phyloP scores from a whole-genome alignment of 768 basidiomycete genomes.

The Pleurotus eryngii region DNA sequence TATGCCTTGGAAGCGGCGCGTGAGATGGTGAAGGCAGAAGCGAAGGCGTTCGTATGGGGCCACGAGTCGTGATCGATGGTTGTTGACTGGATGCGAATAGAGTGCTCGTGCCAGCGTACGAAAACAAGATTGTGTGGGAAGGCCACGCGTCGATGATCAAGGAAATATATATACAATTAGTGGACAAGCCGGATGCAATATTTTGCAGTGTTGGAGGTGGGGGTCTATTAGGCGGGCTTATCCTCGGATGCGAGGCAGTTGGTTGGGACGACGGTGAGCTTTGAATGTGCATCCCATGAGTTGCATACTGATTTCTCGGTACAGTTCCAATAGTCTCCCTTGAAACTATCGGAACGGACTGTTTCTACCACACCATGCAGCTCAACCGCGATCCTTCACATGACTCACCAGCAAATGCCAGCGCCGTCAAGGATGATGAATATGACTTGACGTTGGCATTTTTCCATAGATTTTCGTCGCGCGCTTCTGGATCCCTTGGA shows the following conservation, averaged over 20 bases:
- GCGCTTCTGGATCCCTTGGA: slow-evolving; percentile 66
- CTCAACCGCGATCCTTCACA: slow-evolving; percentile 43
- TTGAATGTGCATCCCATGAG: too few relatives aligned
- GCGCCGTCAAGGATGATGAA: slow-evolving; percentile 34
- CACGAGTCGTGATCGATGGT: background rate
- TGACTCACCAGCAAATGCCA: slow-evolving; percentile 38
- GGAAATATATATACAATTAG: slow-evolving; percentile 58
- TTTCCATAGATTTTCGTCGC: slow-evolving; percentile 55
- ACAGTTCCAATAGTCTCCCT: slow-evolving; percentile 64
- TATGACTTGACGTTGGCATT: slow-evolving; percentile 54
- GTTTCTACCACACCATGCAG: slow-evolving; percentile 69
- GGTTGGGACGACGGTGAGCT: slow-evolving; percentile 69
- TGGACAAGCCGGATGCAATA: slow-evolving; percentile 59
- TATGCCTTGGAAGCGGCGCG: slow-evolving; percentile 55
- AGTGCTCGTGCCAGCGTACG: slow-evolving; percentile 69
- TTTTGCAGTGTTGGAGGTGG: slow-evolving; percentile 79
- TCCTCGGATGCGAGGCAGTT: slow-evolving; percentile 58
- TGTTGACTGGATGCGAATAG: slow-evolving; percentile 27
- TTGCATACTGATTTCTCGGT: slow-evolving; percentile 14
- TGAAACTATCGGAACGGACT: slow-evolving; percentile 71
- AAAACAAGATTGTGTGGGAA: slow-evolving; percentile 66
- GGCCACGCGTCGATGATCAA: slow-evolving; percentile 74
- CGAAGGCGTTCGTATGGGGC: slow-evolving; percentile 46
- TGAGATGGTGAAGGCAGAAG: slow-evolving; percentile 38
- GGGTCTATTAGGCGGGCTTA: slow-evolving; percentile 67